Evolutionary conservation across 2,329 filamentous ascomycete species (phyloP).

Genomic region (Ophiostoma australiae): DNA sequence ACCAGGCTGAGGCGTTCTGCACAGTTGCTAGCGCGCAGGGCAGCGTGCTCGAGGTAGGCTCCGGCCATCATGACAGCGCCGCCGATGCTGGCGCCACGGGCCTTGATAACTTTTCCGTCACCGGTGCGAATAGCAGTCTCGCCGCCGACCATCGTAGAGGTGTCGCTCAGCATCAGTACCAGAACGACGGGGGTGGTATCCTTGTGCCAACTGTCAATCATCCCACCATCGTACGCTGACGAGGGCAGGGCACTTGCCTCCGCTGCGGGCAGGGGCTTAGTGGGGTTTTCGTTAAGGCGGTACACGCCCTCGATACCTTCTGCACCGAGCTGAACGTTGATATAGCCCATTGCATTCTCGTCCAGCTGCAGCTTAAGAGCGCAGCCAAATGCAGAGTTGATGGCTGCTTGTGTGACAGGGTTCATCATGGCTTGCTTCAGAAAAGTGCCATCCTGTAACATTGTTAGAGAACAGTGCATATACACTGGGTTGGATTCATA

Average conservation of each 20-base stretch:
- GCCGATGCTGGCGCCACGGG: slow-evolving; percentile 23
- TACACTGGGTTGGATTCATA: not conserved
- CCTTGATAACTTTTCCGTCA: slow-evolving; percentile 22
- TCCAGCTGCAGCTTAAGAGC: slow-evolving; percentile 16
- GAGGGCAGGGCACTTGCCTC: not conserved
- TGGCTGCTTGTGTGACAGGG: slow-evolving; percentile 11
- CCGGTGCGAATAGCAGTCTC: slow-evolving; percentile 25
- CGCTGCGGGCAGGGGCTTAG: slow-evolving; percentile 1
- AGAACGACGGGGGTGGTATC: slow-evolving; percentile 24
- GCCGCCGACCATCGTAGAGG: slow-evolving; percentile 25
- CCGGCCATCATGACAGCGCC: slow-evolving; percentile 26
- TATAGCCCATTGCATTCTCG: slow-evolving; percentile 26
- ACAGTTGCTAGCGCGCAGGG: slow-evolving; percentile 26
- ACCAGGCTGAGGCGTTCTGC: slow-evolving; percentile 25
- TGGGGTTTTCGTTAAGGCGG: slow-evolving; percentile 21
- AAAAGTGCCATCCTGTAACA: not conserved
- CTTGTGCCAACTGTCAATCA: slow-evolving; percentile 26
- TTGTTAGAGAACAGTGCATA: not conserved
- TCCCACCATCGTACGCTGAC: not conserved
- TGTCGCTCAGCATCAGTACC: slow-evolving; percentile 27
- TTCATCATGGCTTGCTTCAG: slow-evolving; percentile 17
- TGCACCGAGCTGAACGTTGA: slow-evolving; percentile 26
- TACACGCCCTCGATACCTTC: slow-evolving; percentile 26
- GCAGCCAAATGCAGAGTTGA: slow-evolving; percentile 14
- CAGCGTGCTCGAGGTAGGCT: slow-evolving; percentile 24